Conservation (phyloP, 1,284 basidiomycete genomes). For the Marasmius oreades region DNA sequence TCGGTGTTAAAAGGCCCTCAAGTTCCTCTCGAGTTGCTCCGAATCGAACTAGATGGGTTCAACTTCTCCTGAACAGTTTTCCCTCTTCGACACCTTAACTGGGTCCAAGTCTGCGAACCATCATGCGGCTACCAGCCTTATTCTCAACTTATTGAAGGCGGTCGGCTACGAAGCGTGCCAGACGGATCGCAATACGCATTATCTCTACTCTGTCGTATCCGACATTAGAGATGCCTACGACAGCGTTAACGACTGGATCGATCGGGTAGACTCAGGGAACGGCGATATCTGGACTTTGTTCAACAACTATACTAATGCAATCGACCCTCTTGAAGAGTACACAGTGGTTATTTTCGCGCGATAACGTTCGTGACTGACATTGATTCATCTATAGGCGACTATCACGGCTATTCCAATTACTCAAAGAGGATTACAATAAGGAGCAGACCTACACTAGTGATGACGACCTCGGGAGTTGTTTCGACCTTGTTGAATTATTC, state of each 20-base stretch:
- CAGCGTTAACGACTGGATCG: not conserved
- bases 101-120: not conserved
- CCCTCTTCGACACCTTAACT: not conserved
- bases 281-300: not conserved
- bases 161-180: not conserved
- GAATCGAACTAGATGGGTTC: not conserved
- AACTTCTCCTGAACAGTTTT: not conserved
- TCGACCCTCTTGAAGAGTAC: not conserved
- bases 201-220: not conserved
- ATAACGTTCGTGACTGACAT: not conserved
- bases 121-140: not conserved
- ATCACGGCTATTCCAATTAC: not conserved
- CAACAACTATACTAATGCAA: not conserved
- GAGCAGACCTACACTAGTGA: not conserved
- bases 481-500: not conserved
- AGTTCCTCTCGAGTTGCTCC: too few relatives aligned
- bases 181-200: not conserved
- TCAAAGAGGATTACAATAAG: not conserved
- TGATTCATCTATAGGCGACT: not conserved
- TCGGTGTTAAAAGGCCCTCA: too few relatives aligned
- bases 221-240: not conserved
- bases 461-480: not conserved
- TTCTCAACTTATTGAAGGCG: not conserved
- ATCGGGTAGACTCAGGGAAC: not conserved
- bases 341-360: not conserved